phyloP scores from a whole-genome alignment of 179 eudicot species.

The Silene noctiflora region DNA sequence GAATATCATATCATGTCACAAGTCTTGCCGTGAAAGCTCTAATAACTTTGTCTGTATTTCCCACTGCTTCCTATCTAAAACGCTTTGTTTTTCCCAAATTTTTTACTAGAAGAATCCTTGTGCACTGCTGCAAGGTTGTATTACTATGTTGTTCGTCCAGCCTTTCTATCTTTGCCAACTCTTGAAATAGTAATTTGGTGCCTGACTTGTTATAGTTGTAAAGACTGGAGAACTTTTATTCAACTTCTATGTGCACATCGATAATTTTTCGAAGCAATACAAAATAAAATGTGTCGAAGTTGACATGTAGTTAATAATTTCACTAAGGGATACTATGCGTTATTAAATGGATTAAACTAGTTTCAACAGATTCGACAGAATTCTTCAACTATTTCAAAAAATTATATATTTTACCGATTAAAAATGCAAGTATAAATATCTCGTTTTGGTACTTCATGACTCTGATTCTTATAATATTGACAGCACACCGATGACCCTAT shows the following conservation, averaged over 20 bases:
- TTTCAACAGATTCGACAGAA: not conserved
- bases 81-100: not conserved
- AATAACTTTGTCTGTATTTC: not conserved
- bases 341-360: not conserved
- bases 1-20: not conserved
- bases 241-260: not conserved
- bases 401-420: not conserved
- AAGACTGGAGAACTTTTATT: not conserved
- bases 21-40: not conserved
- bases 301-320: not conserved
- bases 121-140: not conserved
- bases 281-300: not conserved
- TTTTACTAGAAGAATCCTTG: not conserved
- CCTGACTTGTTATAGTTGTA: too few species aligned
- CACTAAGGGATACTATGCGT: not conserved
- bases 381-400: not conserved
- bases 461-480: constrained; percentile 22
- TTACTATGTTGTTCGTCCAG: not conserved
- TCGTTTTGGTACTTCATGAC: constrained; percentile 2
- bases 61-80: not conserved
- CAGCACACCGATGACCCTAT: constrained; percentile 92
- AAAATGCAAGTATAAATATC: not conserved
- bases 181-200: not conserved
- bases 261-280: not conserved
- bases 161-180: not conserved